Conservation (phyloP, 1,284 basidiomycete species). For the Vanrija humicola region DNA sequence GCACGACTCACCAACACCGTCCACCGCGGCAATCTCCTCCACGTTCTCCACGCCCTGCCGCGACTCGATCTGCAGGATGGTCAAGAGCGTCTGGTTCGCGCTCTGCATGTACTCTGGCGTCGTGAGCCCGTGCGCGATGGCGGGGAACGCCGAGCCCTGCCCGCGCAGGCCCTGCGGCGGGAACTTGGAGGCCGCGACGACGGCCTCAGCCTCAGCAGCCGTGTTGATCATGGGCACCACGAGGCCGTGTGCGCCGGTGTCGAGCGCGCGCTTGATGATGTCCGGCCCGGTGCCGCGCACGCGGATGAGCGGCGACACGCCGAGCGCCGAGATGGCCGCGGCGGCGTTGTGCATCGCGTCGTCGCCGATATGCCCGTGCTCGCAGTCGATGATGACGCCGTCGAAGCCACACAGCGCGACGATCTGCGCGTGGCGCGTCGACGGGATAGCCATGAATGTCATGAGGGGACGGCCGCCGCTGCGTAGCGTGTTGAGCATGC, state of each 20-base stretch:
- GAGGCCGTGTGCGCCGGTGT: constrained; percentile 39
- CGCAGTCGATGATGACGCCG: constrained; percentile 30
- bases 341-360: constrained; percentile 37
- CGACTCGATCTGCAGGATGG: constrained; percentile 38
- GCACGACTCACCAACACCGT: not conserved
- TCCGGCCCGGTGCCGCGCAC: constrained; percentile 25
- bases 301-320: constrained; percentile 16
- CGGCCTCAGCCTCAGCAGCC: constrained; percentile 24
- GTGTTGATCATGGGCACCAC: constrained; percentile 39
- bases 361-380: constrained; percentile 35
- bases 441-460: constrained; percentile 32
- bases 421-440: constrained; percentile 27
- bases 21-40: constrained; percentile 32
- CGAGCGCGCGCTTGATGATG: constrained; percentile 38
- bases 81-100: constrained; percentile 21
- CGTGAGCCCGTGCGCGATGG: constrained; percentile 28
- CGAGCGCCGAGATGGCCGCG: constrained; percentile 25
- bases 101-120: constrained; percentile 33
- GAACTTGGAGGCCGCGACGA: constrained; percentile 34
- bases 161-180: constrained; percentile 36
- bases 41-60: constrained; percentile 32
- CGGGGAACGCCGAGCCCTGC: constrained; percentile 36
- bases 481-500: constrained; percentile 28
- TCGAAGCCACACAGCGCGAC: constrained; percentile 26
- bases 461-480: constrained; percentile 20